phyloP scores from a whole-genome alignment of 2,329 filamentous ascomycete species.

The Hymenoscyphus occultus region DNA sequence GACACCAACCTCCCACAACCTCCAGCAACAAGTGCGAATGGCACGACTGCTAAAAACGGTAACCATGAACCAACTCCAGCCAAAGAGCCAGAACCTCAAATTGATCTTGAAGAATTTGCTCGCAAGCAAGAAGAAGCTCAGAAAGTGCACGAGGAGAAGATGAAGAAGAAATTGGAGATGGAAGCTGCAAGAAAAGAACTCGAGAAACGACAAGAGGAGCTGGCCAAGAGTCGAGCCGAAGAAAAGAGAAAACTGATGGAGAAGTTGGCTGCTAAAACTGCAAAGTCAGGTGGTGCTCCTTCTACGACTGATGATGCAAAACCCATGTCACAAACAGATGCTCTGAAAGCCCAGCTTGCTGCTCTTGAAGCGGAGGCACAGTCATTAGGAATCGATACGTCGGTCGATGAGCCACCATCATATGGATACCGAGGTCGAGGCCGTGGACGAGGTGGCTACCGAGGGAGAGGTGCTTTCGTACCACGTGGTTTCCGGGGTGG shows the following conservation, averaged over 20 bases:
- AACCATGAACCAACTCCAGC: conserved; percentile 18
- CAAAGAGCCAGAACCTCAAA: conserved; percentile 42
- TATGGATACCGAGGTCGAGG: conserved; percentile 42
- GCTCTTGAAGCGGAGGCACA: conserved; percentile 71
- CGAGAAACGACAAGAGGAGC: conserved; percentile 59
- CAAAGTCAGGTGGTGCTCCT: conserved; percentile 28
- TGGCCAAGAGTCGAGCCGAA: conserved; percentile 61
- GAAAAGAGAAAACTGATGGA: conserved; percentile 62
- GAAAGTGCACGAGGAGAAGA: conserved; percentile 62
- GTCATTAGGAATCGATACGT: conserved; percentile 55
- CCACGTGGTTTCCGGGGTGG: conserved; percentile 43
- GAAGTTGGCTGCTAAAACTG: conserved; percentile 56
- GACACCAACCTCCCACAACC: conserved; percentile 38
- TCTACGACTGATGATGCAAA: conserved; percentile 30
- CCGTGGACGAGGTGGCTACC: conserved; percentile 39
- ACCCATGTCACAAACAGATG: conserved; percentile 52
- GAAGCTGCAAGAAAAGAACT: conserved; percentile 61
- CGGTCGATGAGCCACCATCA: conserved; percentile 39
- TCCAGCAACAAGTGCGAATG: conserved; percentile 31
- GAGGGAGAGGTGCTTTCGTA: conserved; percentile 39
- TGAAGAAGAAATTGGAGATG: conserved; percentile 59
- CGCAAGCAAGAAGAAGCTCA: conserved; percentile 71
- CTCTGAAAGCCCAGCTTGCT: conserved; percentile 68
- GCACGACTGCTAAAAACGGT: conserved; percentile 29
- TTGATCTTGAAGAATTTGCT: conserved; percentile 68